Percentiles rank a stretch among this genome's conserved stretches.
These are phyloP conservation scores for Fibroporia radiculosa DNA, from an alignment of 768 basidiomycete genomes.

Conservation along the genomic window DNA sequence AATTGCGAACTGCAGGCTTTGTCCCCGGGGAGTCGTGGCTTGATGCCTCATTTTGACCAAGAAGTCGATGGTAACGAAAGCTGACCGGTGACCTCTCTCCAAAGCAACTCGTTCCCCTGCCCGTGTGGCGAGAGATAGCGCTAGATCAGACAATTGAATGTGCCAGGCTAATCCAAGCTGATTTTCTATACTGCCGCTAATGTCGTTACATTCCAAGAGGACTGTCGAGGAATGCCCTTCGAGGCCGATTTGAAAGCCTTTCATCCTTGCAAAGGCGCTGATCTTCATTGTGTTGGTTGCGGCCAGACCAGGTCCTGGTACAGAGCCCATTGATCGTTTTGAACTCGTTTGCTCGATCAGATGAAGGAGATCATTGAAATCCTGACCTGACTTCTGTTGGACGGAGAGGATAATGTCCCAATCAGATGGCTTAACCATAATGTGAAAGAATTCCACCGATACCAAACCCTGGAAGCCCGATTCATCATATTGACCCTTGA, in stretches of 20 bases:
- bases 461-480: conserved; percentile 43
- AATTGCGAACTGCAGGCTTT: conserved; percentile 46
- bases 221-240: conserved; percentile 68
- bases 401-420: conserved; percentile 80
- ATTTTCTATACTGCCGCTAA: conserved; percentile 54
- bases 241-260: conserved; percentile 74
- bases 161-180: conserved; percentile 51
- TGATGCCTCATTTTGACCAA: conserved; percentile 24
- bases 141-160: conserved; percentile 63
- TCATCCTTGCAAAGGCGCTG: conserved; percentile 53
- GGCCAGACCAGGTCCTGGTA: neutral
- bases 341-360: conserved; percentile 56
- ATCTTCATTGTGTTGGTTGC: conserved; percentile 23
- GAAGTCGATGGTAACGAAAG: conserved; percentile 80
- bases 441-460: conserved; percentile 59
- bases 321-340: conserved; percentile 10
- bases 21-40: conserved; percentile 5
- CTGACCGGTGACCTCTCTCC: conserved; percentile 59
- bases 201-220: conserved; percentile 68
- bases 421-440: conserved; percentile 73
- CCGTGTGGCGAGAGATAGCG: conserved; percentile 75
- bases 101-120: conserved; percentile 33
- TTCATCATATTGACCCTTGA: conserved; percentile 52
- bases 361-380: conserved; percentile 73
- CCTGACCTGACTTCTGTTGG: conserved; percentile 85